Base-by-base conservation (phyloP, 176 grass and related monocot genomes). In the Panicum miliaceum region DNA sequence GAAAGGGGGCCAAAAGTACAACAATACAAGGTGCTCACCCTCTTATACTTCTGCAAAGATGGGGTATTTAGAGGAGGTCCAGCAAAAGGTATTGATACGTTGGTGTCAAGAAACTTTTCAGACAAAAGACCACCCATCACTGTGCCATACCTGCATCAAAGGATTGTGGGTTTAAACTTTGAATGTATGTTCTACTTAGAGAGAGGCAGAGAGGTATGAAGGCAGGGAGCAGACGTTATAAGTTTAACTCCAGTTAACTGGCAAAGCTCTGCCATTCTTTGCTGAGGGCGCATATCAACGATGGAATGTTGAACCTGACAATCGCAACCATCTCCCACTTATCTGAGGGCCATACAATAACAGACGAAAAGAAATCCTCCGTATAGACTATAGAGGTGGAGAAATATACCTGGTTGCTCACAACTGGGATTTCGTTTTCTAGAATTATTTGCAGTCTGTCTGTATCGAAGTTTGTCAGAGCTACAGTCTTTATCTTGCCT, bases 271-370 rank as follows among this genome's bases (percentile, higher is more conserved):
- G 96, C 91, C 89, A 98, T 98, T 78, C 81, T 93, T 72, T 84
- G 91, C 77, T 98, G 96, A 2, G 91, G 96, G 12, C 91, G 96
- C 89, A 95, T 98, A 79, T 95, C 96, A 12, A 98, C 85, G 45
- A 98, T 56, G 40, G 93, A 95, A 95, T 98, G 91, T 89, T 98
- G 93, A 82, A 98, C 96, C 96, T 98, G 84, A 47, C 8, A 86
- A 75, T 73, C 19, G 12, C 65, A 27, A 19, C 54, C 54, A 61
- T 81, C 1, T 84, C 8, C 68, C 15, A 23, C 27, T 73, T 42
- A 57, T 70, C 58, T 1, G 4, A 27, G 12, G 26, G 6, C 5
- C 36, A 68, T 43, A 82, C 13, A 27, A 23, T 36, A 16, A 32
- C 15, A 4, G 3, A 77, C 3, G 34, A 54, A 61, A 6, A 19